These are phyloP conservation scores for Patellaria atrata DNA, from an alignment of 495 filamentous ascomycete species.

Conservation along the genomic window DNA sequence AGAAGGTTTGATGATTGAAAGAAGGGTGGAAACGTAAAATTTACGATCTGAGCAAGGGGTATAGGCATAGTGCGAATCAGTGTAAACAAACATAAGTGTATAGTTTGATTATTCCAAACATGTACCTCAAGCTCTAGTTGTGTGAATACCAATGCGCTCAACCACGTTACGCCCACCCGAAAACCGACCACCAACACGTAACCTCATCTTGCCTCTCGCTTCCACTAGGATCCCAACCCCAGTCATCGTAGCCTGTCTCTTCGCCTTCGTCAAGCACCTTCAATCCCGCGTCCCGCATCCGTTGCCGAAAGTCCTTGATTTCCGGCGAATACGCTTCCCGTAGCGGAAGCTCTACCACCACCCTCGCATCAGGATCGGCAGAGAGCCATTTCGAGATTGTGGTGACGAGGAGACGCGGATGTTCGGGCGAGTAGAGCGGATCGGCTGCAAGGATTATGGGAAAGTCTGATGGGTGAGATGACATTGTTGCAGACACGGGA, in stretches of 20 bases:
- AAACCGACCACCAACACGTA: slow-evolving; percentile 53
- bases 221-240: slow-evolving; percentile 46
- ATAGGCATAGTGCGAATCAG: not conserved
- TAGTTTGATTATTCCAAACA: too few relatives aligned
- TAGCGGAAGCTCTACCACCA: slow-evolving; percentile 52
- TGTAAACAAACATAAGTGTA: too few relatives aligned
- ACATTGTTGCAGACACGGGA: not conserved
- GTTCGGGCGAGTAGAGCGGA: slow-evolving; percentile 52
- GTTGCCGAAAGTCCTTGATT: slow-evolving; percentile 36
- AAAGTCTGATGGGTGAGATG: slow-evolving; percentile 26
- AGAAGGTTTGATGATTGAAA: too few relatives aligned
- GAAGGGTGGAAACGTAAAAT: not conserved
- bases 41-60: slow-evolving; percentile 2
- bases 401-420: slow-evolving; percentile 46
- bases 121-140: too few relatives aligned
- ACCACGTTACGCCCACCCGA: slow-evolving; percentile 30
- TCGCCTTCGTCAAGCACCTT: slow-evolving; percentile 41
- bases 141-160: too few relatives aligned
- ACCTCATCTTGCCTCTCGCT: slow-evolving; percentile 37
- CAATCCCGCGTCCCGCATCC: slow-evolving; percentile 41
- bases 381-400: slow-evolving; percentile 43
- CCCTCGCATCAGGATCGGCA: slow-evolving; percentile 31
- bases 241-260: slow-evolving; percentile 57
- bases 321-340: slow-evolving; percentile 43
- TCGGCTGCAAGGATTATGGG: slow-evolving; percentile 56